Conservation (phyloP, 345 rosid species). For the Schrenkiella parvula region DNA sequence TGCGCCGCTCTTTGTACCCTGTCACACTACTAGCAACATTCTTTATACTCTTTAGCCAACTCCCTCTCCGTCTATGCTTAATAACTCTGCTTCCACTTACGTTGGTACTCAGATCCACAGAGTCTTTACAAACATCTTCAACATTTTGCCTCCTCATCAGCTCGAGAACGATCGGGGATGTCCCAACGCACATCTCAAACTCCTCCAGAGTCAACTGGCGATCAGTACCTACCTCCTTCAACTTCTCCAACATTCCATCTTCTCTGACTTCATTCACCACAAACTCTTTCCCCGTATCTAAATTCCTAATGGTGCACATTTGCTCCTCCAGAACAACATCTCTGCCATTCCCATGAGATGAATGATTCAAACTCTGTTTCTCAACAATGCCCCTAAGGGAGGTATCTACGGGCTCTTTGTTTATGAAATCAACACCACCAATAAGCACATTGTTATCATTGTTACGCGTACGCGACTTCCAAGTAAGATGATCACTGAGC, state of each 20-base stretch:
- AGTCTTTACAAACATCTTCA: conserved; percentile 60
- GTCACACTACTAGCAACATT: conserved; percentile 63
- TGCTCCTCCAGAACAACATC: conserved; percentile 31
- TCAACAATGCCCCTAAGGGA: conserved; percentile 30
- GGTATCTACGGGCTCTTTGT: conserved; percentile 39
- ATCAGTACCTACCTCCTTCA: conserved; percentile 86
- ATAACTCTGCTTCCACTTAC: conserved; percentile 40
- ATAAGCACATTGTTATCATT: conserved; percentile 11
- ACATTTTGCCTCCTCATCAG: conserved; percentile 92
- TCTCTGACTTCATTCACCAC: conserved; percentile 81
- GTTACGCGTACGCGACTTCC: conserved; percentile 22
- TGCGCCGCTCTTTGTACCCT: conserved; percentile 67
- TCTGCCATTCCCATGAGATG: conserved; percentile 29
- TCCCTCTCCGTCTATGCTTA: conserved; percentile 63
- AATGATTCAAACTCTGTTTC: conserved; percentile 1
- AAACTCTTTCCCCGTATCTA: conserved; percentile 84
- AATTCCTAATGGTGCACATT: conserved; percentile 69
- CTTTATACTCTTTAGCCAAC: conserved; percentile 80
- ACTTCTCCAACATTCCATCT: conserved; percentile 72
- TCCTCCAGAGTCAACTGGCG: conserved; percentile 90
- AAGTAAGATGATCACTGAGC: conserved; percentile 6
- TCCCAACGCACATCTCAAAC: conserved; percentile 89
- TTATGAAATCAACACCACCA: conserved; percentile 17
- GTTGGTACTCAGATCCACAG: conserved; percentile 37
- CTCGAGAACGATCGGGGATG: conserved; percentile 87